Evolutionary conservation across 2,329 filamentous ascomycete species (phyloP).

Genomic region (Penicillium glabrum): DNA sequence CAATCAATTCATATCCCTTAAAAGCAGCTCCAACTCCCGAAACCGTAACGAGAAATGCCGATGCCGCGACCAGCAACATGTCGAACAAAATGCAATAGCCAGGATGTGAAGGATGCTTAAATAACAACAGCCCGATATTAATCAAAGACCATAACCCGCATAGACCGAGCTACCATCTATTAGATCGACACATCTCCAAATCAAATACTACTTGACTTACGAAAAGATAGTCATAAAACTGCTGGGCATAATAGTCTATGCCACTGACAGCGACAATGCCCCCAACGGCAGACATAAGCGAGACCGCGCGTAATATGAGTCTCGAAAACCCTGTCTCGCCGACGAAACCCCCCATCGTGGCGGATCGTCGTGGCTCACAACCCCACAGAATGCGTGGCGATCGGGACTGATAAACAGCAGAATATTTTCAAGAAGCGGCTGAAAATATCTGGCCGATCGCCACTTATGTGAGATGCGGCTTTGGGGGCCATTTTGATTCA

Average conservation of each 20-base stretch:
- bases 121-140: neutral
- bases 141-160: neutral
- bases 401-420: neutral
- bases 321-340: neutral
- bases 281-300: neutral
- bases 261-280: neutral
- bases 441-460: neutral
- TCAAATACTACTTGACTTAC: neutral
- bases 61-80: neutral
- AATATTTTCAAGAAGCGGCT: neutral
- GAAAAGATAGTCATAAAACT: neutral
- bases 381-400: neutral
- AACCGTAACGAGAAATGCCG: neutral
- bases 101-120: neutral
- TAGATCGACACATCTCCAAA: neutral
- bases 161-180: neutral
- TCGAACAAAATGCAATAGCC: neutral
- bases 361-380: neutral
- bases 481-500: neutral
- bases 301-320: neutral
- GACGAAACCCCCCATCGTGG: neutral
- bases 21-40: neutral
- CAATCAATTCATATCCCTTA: neutral
- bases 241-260: neutral
- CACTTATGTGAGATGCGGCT: neutral